Conservation (phyloP, 2,329 filamentous ascomycete genomes). For the Sarocladiaceae sp. region DNA sequence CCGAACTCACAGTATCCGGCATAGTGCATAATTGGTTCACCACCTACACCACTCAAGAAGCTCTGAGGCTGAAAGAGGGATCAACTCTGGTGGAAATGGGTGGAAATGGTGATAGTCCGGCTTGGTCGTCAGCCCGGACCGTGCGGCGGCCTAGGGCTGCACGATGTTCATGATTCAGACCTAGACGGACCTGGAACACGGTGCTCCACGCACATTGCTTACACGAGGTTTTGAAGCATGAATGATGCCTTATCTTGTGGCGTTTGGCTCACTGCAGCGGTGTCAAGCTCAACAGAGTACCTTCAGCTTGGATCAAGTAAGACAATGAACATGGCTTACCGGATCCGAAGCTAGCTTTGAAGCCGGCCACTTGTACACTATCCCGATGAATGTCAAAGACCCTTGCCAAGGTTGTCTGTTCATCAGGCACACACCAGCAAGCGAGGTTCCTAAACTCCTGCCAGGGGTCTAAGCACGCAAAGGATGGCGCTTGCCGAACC, state of each 20-base stretch:
- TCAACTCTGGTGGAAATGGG: no score
- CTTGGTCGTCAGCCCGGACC: neutral
- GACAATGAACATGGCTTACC: neutral
- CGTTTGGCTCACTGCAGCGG: neutral
- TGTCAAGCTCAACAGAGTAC: neutral
- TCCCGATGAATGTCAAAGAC: neutral
- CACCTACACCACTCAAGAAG: neutral
- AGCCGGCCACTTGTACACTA: neutral
- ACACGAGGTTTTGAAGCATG: no score
- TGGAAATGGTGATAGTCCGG: neutral
- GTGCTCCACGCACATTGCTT: neutral
- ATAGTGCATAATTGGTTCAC: neutral
- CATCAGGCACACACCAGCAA: neutral
- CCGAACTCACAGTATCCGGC: neutral
- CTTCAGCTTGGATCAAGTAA: neutral
- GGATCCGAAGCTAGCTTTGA: neutral
- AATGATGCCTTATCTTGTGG: constrained; percentile 5
- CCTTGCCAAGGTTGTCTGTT: neutral
- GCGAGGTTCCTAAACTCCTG: no score
- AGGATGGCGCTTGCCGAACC: neutral
- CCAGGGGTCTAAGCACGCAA: neutral
- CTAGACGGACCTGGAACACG: no score
- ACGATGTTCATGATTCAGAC: no score
- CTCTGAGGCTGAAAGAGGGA: neutral
- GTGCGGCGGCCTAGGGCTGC: no score